Evolutionary conservation across 768 basidiomycete genomes (phyloP), one percentile per base, ranked within the genome.

Genomic region (Psilocybe sp.): DNA sequence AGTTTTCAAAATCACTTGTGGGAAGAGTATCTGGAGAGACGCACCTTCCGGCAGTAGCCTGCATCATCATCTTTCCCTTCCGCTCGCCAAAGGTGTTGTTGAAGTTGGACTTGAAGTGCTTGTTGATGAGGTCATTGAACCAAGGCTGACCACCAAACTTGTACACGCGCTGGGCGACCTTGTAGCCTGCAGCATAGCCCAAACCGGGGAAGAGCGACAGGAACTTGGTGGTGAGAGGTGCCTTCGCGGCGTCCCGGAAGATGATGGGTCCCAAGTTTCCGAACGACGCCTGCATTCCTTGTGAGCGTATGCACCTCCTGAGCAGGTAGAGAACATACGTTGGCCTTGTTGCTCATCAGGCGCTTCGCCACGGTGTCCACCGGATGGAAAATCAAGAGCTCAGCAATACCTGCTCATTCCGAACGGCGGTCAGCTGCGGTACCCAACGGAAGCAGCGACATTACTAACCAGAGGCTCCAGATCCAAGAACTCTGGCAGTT

Each of bases 91-190:
- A 96, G 1, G 79, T 70, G 61, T 81, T 85, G 47, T 82, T 88
- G 72, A 96, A 97, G 46, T 74, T 63, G n/a, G 78, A 73, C 68
- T 89, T 89, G 76, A 87, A 92, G 70, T 94, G 77, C 61, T 79
- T 81, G 56, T 78, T 78, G 68, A 99, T 85, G 64, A 95, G 60
- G 72, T 98, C 97, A 71, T 93, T 89, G 71, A 98, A 97, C 80
- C 85, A 98, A 12, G 96, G 96, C 71, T 99, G 96, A 5, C 96
- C 96, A 54, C 96, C 96, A 61, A 98, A 99, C 72, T 97, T 99
- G 84, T 95, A 96, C 60, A 92, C 80, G 45, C 94, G 83, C 70
- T 98, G 94, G 0, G 92, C 71, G 62, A 98, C 73, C 69, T 98
- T 99, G 84, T 98, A 99, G 4, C 97, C 95, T 20, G 96, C 97